These are phyloP conservation scores for Copromyces sp. DNA, from an alignment of 495 filamentous ascomycete genomes.

Conservation along the genomic window DNA sequence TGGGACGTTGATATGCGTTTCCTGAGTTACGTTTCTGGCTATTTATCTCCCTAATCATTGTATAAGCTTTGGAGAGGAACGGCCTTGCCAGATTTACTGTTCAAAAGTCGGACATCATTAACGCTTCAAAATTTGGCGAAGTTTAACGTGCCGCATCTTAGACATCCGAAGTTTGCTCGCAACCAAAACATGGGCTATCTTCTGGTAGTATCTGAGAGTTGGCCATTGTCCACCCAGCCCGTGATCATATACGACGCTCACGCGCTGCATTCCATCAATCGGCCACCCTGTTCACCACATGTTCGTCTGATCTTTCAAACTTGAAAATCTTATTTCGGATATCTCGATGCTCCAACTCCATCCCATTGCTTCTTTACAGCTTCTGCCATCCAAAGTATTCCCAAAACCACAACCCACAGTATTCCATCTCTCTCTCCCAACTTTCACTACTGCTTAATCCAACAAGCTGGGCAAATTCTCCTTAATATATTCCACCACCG, in stretches of 20 bases:
- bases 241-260: too few species aligned
- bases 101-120: too few species aligned
- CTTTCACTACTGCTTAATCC: slow-evolving; percentile 8
- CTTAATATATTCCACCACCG: slow-evolving; percentile 52
- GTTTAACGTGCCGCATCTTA: too few species aligned
- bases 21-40: not conserved
- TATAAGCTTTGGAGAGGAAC: not conserved
- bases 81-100: too few species aligned
- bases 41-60: not conserved
- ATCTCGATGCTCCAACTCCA: not conserved
- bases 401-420: not conserved
- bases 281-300: not conserved
- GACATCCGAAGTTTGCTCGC: too few species aligned
- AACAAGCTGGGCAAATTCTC: slow-evolving; percentile 47
- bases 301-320: not conserved
- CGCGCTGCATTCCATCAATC: too few species aligned
- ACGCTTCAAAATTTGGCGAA: too few species aligned
- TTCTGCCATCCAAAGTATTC: not conserved
- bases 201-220: too few species aligned
- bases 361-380: not conserved
- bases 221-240: too few species aligned
- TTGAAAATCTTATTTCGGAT: not conserved
- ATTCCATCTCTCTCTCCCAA: not conserved
- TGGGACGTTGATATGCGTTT: not conserved
- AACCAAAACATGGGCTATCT: too few species aligned